Conservation (phyloP, 2,329 filamentous ascomycete genomes). For the Myotisia sp. region DNA sequence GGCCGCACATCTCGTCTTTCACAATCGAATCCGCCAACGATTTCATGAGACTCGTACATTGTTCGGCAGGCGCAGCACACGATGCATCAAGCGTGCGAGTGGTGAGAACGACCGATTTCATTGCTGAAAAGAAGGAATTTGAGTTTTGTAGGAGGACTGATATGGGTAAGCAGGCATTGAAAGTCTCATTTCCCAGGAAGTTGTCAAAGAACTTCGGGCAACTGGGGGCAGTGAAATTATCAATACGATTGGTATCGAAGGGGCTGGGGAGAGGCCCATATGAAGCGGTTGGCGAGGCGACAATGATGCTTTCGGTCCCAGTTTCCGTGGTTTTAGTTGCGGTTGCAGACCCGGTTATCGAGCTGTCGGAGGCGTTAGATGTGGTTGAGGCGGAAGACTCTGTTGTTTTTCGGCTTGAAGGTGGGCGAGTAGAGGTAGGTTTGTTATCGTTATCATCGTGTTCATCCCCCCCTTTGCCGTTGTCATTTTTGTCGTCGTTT, state of each 20-base stretch:
- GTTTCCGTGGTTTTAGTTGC: not conserved
- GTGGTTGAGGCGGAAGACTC: not conserved
- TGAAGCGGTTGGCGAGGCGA: constrained; percentile 11
- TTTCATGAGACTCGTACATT: constrained; percentile 53
- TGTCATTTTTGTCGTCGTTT: not conserved
- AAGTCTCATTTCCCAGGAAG: constrained; percentile 52
- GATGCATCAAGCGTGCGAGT: constrained; percentile 65
- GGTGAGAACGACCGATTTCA: constrained; percentile 55
- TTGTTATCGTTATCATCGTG: not conserved
- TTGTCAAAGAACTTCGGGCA: constrained; percentile 46
- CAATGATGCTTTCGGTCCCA: constrained; percentile 6
- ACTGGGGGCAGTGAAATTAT: constrained; percentile 44
- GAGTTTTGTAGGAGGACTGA: constrained; percentile 79
- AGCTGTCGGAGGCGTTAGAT: not conserved
- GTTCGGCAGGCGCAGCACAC: constrained; percentile 52
- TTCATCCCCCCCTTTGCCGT: not conserved
- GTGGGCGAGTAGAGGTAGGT: not conserved
- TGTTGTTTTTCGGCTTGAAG: not conserved
- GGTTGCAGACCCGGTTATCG: not conserved
- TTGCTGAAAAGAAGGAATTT: constrained; percentile 65
- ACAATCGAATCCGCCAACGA: constrained; percentile 53
- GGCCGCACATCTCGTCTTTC: constrained; percentile 49
- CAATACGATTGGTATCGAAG: constrained; percentile 51
- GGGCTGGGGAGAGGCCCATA: constrained; percentile 41
- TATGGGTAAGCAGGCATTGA: constrained; percentile 64